Conservation (phyloP, 2,329 filamentous ascomycete genomes). For the Xylaria sp. region DNA sequence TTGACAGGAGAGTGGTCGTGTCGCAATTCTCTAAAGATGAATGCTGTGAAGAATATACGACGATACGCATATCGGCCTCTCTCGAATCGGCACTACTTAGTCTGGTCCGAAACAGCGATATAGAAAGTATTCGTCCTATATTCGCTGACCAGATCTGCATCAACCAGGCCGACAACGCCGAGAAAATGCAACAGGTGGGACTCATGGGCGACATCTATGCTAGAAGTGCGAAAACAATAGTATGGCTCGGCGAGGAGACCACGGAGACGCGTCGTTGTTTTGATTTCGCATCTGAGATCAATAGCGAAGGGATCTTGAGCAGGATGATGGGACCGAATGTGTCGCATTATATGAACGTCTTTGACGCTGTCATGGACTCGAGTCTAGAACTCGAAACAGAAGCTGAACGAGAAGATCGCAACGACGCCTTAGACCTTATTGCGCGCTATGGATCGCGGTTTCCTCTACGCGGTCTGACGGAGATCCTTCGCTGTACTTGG, state of each 20-base stretch:
- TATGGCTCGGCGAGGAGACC: constrained; percentile 37
- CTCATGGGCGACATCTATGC: constrained; percentile 41
- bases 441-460: constrained; percentile 40
- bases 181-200: constrained; percentile 39
- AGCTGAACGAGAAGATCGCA: constrained; percentile 42
- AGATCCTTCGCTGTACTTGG: constrained; percentile 49
- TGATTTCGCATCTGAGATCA: constrained; percentile 26
- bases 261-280: constrained; percentile 27
- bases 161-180: constrained; percentile 37
- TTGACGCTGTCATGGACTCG: constrained; percentile 48
- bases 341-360: constrained; percentile 43
- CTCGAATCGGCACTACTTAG: constrained; percentile 48
- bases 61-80: constrained; percentile 46
- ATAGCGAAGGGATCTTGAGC: constrained; percentile 29
- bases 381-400: constrained; percentile 36
- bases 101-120: constrained; percentile 36
- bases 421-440: constrained; percentile 46
- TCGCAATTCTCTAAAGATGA: constrained; percentile 24
- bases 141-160: constrained; percentile 44
- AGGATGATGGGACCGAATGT: constrained; percentile 44
- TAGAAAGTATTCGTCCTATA: constrained; percentile 21
- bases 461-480: constrained; percentile 45
- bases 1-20: constrained; percentile 46
- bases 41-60: constrained; percentile 20
- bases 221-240: constrained; percentile 27